These are phyloP conservation scores for Botryosphaeria dothidea DNA, from an alignment of 2,329 filamentous ascomycete genomes.

Conservation along the genomic window DNA sequence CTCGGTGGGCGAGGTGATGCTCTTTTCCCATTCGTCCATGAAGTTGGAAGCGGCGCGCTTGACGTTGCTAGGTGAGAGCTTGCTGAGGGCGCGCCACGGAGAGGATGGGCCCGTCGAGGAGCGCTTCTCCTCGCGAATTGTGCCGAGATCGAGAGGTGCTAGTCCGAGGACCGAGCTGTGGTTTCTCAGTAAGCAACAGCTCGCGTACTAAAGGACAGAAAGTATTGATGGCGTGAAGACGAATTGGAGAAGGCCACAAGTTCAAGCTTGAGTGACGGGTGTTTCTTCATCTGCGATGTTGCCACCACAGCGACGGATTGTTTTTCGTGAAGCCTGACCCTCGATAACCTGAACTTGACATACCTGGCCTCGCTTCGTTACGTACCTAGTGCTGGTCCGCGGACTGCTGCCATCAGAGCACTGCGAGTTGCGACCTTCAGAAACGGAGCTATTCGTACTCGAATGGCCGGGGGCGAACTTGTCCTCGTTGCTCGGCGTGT, in stretches of 20 bases:
- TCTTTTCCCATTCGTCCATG: constrained; percentile 88
- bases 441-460: constrained; percentile 48
- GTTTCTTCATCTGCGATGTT: not conserved
- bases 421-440: constrained; percentile 48
- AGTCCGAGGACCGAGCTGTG: constrained; percentile 12
- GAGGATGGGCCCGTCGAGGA: constrained; percentile 34
- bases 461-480: constrained; percentile 40
- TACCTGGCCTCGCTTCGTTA: constrained; percentile 24
- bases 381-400: constrained; percentile 56
- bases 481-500: constrained; percentile 26
- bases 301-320: not conserved
- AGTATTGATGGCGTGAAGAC: constrained; percentile 26
- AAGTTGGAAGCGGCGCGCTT: constrained; percentile 81
- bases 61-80: constrained; percentile 72
- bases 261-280: constrained; percentile 12
- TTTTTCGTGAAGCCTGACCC: not conserved
- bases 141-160: constrained; percentile 17
- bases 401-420: constrained; percentile 46
- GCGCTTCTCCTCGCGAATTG: constrained; percentile 17
- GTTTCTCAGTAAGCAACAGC: not conserved
- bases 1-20: constrained; percentile 16
- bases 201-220: not conserved
- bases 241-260: constrained; percentile 19
- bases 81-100: constrained; percentile 70
- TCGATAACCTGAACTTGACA: constrained; percentile 18